These are phyloP conservation scores for Debaryomyces robertsiae DNA, from an alignment of 1,139 yeast genomes.

Conservation along the genomic window DNA sequence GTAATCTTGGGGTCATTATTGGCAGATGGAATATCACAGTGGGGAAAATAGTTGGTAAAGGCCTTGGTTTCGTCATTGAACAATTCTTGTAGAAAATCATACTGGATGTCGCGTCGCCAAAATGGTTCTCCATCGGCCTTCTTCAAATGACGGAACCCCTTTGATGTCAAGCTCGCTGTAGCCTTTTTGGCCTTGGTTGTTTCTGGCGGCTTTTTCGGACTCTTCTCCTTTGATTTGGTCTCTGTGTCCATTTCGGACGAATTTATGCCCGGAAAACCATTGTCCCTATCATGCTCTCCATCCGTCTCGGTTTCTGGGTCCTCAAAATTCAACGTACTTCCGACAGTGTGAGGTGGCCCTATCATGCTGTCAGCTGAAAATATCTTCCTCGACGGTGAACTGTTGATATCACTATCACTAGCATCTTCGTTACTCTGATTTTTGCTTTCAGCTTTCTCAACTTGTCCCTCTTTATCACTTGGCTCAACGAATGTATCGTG, in stretches of 20 bases:
- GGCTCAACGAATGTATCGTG: constrained; percentile 27
- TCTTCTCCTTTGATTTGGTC: constrained; percentile 7
- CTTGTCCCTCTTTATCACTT: constrained; percentile 4
- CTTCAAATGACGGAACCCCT: constrained; percentile 58
- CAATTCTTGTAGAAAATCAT: constrained; percentile 67
- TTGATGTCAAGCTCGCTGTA: constrained; percentile 19
- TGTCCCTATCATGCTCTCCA: constrained; percentile 19
- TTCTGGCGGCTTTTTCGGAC: constrained; percentile 7
- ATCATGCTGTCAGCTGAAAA: constrained; percentile 21
- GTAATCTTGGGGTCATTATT: constrained; percentile 56
- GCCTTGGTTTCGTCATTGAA: constrained; percentile 66
- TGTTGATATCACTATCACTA: constrained; percentile 1
- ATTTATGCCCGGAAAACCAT: constrained; percentile 11
- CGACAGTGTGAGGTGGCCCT: constrained; percentile 12
- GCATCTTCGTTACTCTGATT: background rate
- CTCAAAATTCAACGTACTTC: constrained; percentile 15
- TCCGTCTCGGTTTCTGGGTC: constrained; percentile 19
- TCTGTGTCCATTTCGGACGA: constrained; percentile 12
- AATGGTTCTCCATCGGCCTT: constrained; percentile 92
- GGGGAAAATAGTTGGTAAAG: constrained; percentile 62
- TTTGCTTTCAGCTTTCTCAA: background rate
- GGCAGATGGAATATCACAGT: constrained; percentile 36
- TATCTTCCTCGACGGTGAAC: constrained; percentile 15
- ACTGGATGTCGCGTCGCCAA: constrained; percentile 87
- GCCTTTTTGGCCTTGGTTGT: constrained; percentile 11